Evolutionary conservation across 371 early-diverging fungal genomes (phyloP), one percentile per base, ranked within the genome.

Genomic region (Entomophthora muscae): DNA sequence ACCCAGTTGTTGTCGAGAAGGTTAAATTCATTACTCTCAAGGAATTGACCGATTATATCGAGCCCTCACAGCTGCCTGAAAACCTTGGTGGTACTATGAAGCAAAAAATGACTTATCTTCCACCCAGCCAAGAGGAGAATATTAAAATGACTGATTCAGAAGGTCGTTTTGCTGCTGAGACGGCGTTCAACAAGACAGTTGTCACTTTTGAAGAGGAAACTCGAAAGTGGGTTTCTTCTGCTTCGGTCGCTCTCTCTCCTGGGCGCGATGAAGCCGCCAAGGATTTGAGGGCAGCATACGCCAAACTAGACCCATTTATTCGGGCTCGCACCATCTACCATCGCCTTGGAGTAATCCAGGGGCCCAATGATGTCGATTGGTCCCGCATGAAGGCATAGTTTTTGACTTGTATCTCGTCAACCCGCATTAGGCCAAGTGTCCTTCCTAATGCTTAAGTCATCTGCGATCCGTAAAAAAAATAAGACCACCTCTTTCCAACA

Each of bases 1-100:
- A 95, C 75, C 95, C 95, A 29, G 90, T 90, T 10, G 92, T 95
- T 1, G 87, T 84, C 0, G 71, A 80, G 70, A 95, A 95, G 74
- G 83, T 95, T 70, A 75, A 75, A 27, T 94, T 95, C 69, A 73
- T 71, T 54, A 64, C 74, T 33, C 72, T 76, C 21, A 84, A 86
- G 27, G 76, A 76, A 28, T 67, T 94, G 32, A 65, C 70, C 13
- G 73, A 85, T 13, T 79, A 75, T 56, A 83, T 93, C 52, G 75
- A 76, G 0, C 64, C 69, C 3, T 53, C 71, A 12, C 69, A 70
- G 54, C 54, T 76, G 54, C 69, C 69, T 2, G 63, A 61, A 28
- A 67, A 58, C 56, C 56, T 73, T 3, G 73, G 72, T 2, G 76
- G 76, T 30, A 56, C 61, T 54, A 72, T 72, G 59, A 57, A 67